These are phyloP conservation scores for Colletotrichum magnum DNA, from an alignment of 2,329 filamentous ascomycete species.

Conservation along the genomic window DNA sequence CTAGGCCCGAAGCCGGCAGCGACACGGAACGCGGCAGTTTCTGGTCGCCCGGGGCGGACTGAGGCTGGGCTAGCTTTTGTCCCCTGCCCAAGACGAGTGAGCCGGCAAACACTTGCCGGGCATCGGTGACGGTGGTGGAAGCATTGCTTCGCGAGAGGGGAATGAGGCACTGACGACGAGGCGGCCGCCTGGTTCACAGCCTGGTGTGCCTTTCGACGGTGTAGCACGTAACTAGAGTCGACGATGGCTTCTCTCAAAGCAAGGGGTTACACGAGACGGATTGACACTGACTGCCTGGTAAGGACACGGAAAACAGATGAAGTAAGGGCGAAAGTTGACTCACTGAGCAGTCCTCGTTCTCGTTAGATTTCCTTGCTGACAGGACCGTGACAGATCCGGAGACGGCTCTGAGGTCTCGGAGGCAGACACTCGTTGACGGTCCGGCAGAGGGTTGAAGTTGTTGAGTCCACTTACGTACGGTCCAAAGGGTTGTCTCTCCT, in stretches of 20 bases:
- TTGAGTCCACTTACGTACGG: slow-evolving; percentile 17
- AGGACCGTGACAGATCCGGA: background rate
- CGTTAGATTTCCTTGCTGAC: background rate
- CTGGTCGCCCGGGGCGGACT: background rate
- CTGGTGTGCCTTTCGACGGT: background rate
- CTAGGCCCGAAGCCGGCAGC: slow-evolving; percentile 12
- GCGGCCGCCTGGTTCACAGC: background rate
- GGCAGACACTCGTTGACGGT: slow-evolving; percentile 2
- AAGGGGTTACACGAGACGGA: background rate
- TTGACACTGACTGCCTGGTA: background rate
- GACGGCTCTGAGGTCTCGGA: slow-evolving; percentile 10
- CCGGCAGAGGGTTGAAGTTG: slow-evolving; percentile 12
- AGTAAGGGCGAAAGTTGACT: background rate
- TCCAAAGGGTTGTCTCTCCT: slow-evolving; percentile 13
- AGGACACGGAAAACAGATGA: background rate
- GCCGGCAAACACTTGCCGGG: background rate
- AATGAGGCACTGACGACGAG: background rate
- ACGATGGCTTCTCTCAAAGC: background rate
- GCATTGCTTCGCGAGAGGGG: background rate
- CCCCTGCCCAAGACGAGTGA: background rate
- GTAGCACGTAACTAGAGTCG: background rate
- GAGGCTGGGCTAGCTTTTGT: background rate
- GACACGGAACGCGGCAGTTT: slow-evolving; percentile 3
- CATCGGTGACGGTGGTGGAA: background rate
- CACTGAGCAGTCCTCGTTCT: background rate